phyloP scores from a whole-genome alignment of 805 yeast genomes.

The Candida pini region DNA sequence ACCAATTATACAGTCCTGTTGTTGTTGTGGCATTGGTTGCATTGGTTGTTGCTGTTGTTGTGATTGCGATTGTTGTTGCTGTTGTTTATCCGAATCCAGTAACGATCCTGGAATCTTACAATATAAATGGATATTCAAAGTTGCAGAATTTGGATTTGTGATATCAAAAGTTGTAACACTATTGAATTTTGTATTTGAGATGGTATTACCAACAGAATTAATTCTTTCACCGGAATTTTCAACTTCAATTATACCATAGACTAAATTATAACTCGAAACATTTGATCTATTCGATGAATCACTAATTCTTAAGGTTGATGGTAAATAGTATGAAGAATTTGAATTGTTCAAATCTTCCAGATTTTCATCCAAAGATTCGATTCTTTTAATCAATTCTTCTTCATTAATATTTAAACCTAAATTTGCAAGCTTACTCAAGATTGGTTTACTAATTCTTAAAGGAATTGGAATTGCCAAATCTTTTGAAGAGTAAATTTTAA shows the following conservation, averaged over 20 bases:
- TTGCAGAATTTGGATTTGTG: constrained; percentile 39
- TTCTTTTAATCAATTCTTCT: constrained; percentile 26
- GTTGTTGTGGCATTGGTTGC: too few relatives aligned
- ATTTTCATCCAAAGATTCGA: constrained; percentile 25
- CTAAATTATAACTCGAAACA: constrained; percentile 36
- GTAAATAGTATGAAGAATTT: constrained; percentile 33
- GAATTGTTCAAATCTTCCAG: constrained; percentile 23
- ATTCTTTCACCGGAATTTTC: constrained; percentile 90
- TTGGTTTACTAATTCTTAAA: constrained; percentile 57
- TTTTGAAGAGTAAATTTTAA: constrained; percentile 68
- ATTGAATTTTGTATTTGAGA: constrained; percentile 76
- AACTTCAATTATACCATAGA: constrained; percentile 85
- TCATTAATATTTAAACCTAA: constrained; percentile 41
- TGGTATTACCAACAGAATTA: constrained; percentile 81
- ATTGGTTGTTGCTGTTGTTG: too few relatives aligned
- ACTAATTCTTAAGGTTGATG: constrained; percentile 34
- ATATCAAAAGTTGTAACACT: constrained; percentile 91
- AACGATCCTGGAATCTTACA: constrained; percentile 68
- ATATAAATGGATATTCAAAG: constrained; percentile 68
- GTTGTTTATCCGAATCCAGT: constrained; percentile 32
- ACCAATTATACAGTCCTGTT: constrained; percentile 72
- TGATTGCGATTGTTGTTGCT: too few relatives aligned
- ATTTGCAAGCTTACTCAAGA: constrained; percentile 58
- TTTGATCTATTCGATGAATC: constrained; percentile 49
- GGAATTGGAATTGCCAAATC: constrained; percentile 67